Evolutionary conservation across 1,139 yeast species (phyloP).

Genomic region (Diutina siamensis): DNA sequence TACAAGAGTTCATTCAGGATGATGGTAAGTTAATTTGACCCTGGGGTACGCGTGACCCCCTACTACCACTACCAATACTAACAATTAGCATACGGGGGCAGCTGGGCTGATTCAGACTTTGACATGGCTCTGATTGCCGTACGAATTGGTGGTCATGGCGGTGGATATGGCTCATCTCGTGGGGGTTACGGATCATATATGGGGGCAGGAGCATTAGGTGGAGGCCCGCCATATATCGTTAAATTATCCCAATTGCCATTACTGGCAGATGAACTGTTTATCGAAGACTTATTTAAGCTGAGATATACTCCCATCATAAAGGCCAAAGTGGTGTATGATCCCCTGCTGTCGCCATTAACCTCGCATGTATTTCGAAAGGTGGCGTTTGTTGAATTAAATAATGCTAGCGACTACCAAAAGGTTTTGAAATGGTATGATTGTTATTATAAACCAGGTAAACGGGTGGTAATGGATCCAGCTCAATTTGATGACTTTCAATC

Average conservation of each 20-base stretch:
- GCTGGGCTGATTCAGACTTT: slow-evolving; percentile 4
- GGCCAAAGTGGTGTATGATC: slow-evolving; percentile 33
- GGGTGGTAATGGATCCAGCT: slow-evolving; percentile 33
- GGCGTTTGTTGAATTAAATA: slow-evolving; percentile 49
- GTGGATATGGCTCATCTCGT: background rate
- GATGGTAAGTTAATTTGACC: background rate
- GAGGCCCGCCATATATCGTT: slow-evolving; percentile 5
- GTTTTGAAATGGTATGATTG: slow-evolving; percentile 36
- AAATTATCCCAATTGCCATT: slow-evolving; percentile 11
- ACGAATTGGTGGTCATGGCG: background rate
- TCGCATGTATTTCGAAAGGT: slow-evolving; percentile 35
- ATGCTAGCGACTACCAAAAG: slow-evolving; percentile 34
- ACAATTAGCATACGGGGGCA: slow-evolving; percentile 4
- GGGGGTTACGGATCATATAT: background rate
- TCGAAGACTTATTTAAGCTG: slow-evolving; percentile 32
- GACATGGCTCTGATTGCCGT: slow-evolving; percentile 6
- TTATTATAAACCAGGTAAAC: slow-evolving; percentile 27
- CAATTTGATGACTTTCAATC: slow-evolving; percentile 37
- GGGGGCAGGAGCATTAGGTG: background rate
- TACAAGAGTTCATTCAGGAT: slow-evolving; percentile 4
- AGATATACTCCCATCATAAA: slow-evolving; percentile 29
- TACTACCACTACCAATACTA: background rate
- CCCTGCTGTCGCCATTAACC: slow-evolving; percentile 28
- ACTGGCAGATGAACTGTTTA: slow-evolving; percentile 24
- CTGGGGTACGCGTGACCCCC: background rate